Percentiles rank a stretch among this genome's conserved stretches.
phyloP scores from a whole-genome alignment of 2,329 filamentous ascomycete genomes.

The Akanthomyces dipterigenus region DNA sequence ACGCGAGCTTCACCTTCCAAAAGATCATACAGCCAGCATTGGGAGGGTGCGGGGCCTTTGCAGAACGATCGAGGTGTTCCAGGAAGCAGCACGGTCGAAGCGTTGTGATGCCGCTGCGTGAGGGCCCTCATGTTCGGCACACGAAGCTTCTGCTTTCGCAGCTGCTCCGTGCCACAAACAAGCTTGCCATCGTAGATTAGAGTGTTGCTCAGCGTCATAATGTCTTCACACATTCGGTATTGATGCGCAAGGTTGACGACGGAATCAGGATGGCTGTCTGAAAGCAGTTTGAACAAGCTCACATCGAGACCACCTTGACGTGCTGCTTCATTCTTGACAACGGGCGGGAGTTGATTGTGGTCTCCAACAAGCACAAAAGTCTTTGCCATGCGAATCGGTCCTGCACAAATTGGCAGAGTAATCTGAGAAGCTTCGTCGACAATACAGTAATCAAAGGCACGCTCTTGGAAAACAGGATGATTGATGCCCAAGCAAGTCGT shows the following conservation, averaged over 20 bases:
- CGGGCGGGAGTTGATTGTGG: conserved; percentile 89
- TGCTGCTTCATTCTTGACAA: conserved; percentile 89
- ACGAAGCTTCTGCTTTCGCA: conserved; percentile 62
- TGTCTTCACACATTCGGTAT: conserved; percentile 96
- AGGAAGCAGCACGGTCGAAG: conserved; percentile 35
- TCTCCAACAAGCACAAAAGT: conserved; percentile 95
- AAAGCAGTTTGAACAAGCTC: conserved; percentile 88
- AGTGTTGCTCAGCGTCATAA: conserved; percentile 89
- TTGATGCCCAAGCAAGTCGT: conserved; percentile 92
- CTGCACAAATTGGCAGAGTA: conserved; percentile 87
- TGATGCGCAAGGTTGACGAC: conserved; percentile 92
- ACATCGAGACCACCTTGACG: conserved; percentile 81
- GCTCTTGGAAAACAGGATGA: conserved; percentile 79
- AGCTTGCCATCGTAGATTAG: conserved; percentile 89
- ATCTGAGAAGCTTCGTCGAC: conserved; percentile 98
- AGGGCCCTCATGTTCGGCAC: conserved; percentile 62
- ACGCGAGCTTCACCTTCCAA: conserved; percentile 67
- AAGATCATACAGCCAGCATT: conserved; percentile 72
- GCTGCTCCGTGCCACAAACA: conserved; percentile 75
- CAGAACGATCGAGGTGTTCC: conserved; percentile 48
- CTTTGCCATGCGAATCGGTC: conserved; percentile 84
- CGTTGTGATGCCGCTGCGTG: conserved; percentile 51
- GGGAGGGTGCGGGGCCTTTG: conserved; percentile 36
- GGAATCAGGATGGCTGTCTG: conserved; percentile 77
- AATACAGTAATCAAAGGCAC: conserved; percentile 95